phyloP scores from a whole-genome alignment of 176 grass and related monocot species.

The Oropetium thomaeum region DNA sequence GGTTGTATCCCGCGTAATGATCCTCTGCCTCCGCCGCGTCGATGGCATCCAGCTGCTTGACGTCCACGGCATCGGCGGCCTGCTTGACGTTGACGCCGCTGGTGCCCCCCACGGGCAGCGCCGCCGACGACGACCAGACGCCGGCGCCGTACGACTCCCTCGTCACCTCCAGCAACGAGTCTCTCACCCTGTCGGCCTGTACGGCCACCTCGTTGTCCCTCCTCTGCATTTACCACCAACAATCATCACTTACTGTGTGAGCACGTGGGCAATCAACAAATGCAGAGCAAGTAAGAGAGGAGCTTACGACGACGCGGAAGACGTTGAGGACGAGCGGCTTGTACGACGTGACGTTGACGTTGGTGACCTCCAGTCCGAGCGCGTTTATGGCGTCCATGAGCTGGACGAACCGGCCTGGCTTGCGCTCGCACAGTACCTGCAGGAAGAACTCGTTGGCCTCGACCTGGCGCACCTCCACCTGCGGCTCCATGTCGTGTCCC shows the following conservation, averaged over 20 bases:
- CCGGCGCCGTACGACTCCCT: constrained; percentile 43
- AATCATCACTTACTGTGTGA: too few species aligned
- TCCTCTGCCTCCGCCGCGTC: constrained; percentile 13
- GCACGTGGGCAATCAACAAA: background rate
- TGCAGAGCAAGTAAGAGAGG: background rate
- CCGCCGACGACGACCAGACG: constrained; percentile 19
- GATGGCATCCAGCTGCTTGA: constrained; percentile 16
- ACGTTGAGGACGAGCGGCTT: constrained; percentile 72
- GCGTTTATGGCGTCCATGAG: constrained; percentile 76
- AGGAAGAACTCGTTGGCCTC: constrained; percentile 87
- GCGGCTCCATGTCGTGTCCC: constrained; percentile 62
- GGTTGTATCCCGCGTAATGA: constrained; percentile 39
- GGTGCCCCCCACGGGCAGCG: background rate
- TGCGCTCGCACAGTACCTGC: constrained; percentile 73
- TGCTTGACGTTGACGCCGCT: constrained; percentile 14
- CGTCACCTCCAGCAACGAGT: constrained; percentile 81
- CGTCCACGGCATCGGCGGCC: constrained; percentile 4
- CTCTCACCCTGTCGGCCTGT: constrained; percentile 72
- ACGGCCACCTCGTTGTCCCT: constrained; percentile 57
- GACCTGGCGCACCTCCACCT: constrained; percentile 80
- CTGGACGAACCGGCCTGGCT: constrained; percentile 52
- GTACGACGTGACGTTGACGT: constrained; percentile 70
- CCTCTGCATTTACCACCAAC: constrained; percentile 36
- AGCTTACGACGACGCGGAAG: constrained; percentile 65
- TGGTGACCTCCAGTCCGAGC: constrained; percentile 69